These are phyloP conservation scores for Epichloe baconii DNA, from an alignment of 2,329 filamentous ascomycete species.

Conservation along the genomic window DNA sequence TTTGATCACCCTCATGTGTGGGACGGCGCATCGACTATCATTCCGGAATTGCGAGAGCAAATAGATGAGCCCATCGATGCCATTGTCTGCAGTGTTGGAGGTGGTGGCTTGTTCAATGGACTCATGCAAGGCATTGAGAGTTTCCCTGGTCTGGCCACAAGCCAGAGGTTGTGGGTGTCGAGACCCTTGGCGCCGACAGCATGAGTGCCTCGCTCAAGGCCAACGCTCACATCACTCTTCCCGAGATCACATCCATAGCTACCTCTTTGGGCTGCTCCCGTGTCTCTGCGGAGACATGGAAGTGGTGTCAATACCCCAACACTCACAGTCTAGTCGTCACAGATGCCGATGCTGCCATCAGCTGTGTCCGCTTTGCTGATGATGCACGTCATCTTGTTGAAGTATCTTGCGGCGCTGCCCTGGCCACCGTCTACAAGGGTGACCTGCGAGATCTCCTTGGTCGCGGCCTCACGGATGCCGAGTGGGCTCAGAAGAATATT, in stretches of 20 bases:
- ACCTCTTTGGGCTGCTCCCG: constrained; percentile 59
- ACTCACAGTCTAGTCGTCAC: constrained; percentile 24
- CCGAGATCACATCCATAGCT: constrained; percentile 62
- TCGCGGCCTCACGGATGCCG: constrained; percentile 33
- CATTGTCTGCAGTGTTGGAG: constrained; percentile 67
- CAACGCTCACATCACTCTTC: constrained; percentile 46
- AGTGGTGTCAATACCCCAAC: constrained; percentile 40
- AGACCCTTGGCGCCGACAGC: constrained; percentile 63
- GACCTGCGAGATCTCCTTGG: constrained; percentile 49
- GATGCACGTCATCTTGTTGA: constrained; percentile 76
- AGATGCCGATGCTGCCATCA: constrained; percentile 62
- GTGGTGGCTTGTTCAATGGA: constrained; percentile 68
- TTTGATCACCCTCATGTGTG: constrained; percentile 59
- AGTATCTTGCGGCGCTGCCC: constrained; percentile 68
- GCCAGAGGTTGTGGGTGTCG: constrained; percentile 54
- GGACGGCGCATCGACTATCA: constrained; percentile 48
- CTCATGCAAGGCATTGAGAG: constrained; percentile 55
- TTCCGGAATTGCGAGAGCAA: constrained; percentile 35
- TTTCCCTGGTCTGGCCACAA: constrained; percentile 19
- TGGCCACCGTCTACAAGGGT: constrained; percentile 55
- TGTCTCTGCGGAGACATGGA: constrained; percentile 56
- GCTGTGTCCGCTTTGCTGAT: constrained; percentile 63
- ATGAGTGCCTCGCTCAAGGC: constrained; percentile 49
- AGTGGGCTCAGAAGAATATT: constrained; percentile 55
- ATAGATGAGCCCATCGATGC: constrained; percentile 43